Evolutionary conservation across 371 early-diverging fungal species (phyloP), one percentile per base, ranked within the genome.

Genomic region (Mortierella sp.): DNA sequence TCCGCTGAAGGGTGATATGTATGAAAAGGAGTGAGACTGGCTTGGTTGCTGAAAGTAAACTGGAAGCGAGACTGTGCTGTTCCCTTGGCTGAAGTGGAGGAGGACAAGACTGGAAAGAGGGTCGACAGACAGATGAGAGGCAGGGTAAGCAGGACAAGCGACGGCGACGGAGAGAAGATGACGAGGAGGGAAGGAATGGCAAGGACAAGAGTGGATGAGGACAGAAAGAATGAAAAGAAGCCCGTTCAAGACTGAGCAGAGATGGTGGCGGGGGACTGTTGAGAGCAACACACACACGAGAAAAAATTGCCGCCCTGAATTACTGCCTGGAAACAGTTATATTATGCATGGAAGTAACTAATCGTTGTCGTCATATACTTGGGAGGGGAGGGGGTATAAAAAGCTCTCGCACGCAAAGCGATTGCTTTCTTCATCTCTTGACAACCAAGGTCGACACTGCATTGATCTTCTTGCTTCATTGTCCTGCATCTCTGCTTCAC

Each of bases 171-270:
- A 21, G 26, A 4, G 28, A 46, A 11, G 53, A 69, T 8, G 54
- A 76, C 6, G 70, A 61, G 28, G 50, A 76, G 71, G 37, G 48
- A 46, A 11, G 71, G 31, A 28, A 71, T 67, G 53, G n/a, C 69
- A 59, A 55, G 57, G 51, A 44, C 11, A 70, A 40, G 44, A 28
- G 46, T 40, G 31, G 67, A 40, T 4, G 61, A 54, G 28, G 26
- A 34, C n/a, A 40, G 64, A 50, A 55, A 43, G 26, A 50, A 69
- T 26, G 40, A 50, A 50, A 50, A 34, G 21, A 37, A 40, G 28
- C 9, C 26, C 8, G 26, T 57, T 28, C 28, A n/a, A 28, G 28
- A 13, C 13, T 57, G 57, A 4, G 57, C 26, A 57, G 57, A 53
- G 76, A 70, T 64, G 51, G 51, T 50, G 64, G 64, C 50, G 72